Conservation (phyloP, 106 monocot species). For the Narthecium ossifragum region DNA sequence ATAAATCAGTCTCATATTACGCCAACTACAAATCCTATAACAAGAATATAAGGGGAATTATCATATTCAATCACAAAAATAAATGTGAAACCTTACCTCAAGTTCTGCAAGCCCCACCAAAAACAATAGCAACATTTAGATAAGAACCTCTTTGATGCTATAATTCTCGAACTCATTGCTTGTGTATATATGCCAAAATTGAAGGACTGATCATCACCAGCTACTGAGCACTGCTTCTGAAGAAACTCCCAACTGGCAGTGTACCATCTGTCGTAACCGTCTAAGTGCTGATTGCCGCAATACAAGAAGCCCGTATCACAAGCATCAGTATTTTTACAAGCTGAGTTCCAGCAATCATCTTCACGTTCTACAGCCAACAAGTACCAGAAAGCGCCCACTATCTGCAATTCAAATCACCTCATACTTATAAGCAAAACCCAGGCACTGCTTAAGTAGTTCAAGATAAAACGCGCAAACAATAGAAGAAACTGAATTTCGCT, state of each 20-base stretch:
- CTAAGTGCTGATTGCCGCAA: slow-evolving; percentile 31
- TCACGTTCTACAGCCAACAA: slow-evolving; percentile 68
- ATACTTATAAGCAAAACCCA: too few species aligned
- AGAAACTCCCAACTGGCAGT: slow-evolving; percentile 19
- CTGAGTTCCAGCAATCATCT: slow-evolving; percentile 74
- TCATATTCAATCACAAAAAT: not conserved
- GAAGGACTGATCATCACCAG: slow-evolving; percentile 20
- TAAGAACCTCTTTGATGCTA: slow-evolving; percentile 46
- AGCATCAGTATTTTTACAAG: slow-evolving; percentile 20
- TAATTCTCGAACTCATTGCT: slow-evolving; percentile 53
- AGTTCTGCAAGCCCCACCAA: slow-evolving; percentile 89
- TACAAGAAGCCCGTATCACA: slow-evolving; percentile 45
- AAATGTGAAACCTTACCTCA: slow-evolving; percentile 44
- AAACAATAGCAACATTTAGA: slow-evolving; percentile 70
- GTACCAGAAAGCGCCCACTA: slow-evolving; percentile 91
- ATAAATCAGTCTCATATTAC: too few species aligned
- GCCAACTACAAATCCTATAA: not conserved
- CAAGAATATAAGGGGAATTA: not conserved
- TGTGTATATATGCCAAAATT: slow-evolving; percentile 68
- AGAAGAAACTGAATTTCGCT: too few species aligned
- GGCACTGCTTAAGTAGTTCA: slow-evolving; percentile 24
- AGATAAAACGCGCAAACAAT: too few species aligned
- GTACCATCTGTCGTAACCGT: slow-evolving; percentile 26
- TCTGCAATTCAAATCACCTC: too few species aligned
- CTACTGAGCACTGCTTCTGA: slow-evolving; percentile 9